These are phyloP conservation scores for Oryza glaberrima DNA, from an alignment of 176 grass and related monocot genomes.

Conservation along the genomic window DNA sequence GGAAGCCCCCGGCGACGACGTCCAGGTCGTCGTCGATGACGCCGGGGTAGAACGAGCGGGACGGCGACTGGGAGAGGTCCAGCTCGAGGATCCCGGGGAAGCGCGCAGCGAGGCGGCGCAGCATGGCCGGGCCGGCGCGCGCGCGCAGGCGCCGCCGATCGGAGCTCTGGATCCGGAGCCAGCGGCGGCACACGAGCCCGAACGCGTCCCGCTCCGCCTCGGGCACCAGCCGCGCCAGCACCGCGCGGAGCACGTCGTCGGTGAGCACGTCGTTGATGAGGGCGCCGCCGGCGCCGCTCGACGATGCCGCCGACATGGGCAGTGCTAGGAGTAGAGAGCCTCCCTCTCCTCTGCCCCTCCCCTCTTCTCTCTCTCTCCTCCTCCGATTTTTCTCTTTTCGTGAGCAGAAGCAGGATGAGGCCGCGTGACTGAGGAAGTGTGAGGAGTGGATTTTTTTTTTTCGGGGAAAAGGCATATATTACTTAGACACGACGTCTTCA, in stretches of 20 bases:
- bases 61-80: conserved; percentile 60
- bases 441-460: too few species aligned
- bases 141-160: conserved; percentile 63
- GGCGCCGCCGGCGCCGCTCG: conserved; percentile 17
- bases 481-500: too few species aligned
- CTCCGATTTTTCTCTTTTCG: background rate
- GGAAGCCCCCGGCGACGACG: conserved; percentile 47
- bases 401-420: background rate
- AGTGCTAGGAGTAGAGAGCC: background rate
- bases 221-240: conserved; percentile 55
- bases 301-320: conserved; percentile 42
- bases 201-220: conserved; percentile 75
- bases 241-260: conserved; percentile 74
- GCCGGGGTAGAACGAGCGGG: conserved; percentile 74
- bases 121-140: conserved; percentile 73
- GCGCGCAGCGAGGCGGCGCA: conserved; percentile 64
- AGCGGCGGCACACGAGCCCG: conserved; percentile 82
- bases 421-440: too few species aligned
- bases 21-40: conserved; percentile 67
- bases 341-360: too few species aligned
- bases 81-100: conserved; percentile 57
- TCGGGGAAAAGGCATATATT: too few species aligned
- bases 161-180: conserved; percentile 84
- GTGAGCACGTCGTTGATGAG: conserved; percentile 76
- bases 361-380: too few species aligned